Evolutionary conservation across 768 basidiomycete genomes (phyloP), one percentile per base, ranked within the genome.

Genomic region (Mycena capillaripes): DNA sequence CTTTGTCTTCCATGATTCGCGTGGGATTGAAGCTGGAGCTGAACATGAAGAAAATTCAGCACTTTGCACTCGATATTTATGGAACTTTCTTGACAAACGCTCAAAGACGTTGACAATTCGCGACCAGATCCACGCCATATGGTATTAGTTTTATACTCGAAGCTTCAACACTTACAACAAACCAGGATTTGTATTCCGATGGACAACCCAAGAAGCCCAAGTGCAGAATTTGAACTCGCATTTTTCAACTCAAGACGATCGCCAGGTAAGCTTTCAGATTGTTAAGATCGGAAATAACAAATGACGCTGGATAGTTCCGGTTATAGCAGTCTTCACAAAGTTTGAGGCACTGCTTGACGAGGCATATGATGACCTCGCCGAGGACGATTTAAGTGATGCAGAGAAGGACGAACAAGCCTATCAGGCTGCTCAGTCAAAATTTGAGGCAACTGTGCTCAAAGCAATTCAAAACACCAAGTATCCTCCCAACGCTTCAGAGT

Each of bases 331-430:
- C 6, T 50, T 50, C 14, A 50, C 34, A 8, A 57, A 57, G 34
- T 57, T 57, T 38, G 56, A 57, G 56, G 36, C 34, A 11, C 11
- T 7, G 56, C n/a, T 78, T 12, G 56, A 36, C 77, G 74, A 4
- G 12, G 42, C 42, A 19, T 19, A 12, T 16, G 12, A 14, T 14
- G 42, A 42, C 42, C 10, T 42, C 12, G 4, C 10, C 42, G 9
- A 42, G 17, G 42, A 42, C n/a, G n/a, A n/a, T n/a, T n/a, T n/a
- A n/a, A n/a, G n/a, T n/a, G n/a, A n/a, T n/a, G n/a, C n/a, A n/a
- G 42, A 42, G 42, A 6, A 36, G 34, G 53, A 30, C 29, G 4
- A 55, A 30, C 29, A 55, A 17, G 53, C 27, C 16, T 30, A 14
- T 30, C 27, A 32, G 27, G 53, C 30, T 3, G 53, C 30, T 55